phyloP scores from a whole-genome alignment of 148 eudicot genomes.

The Talinum fruticosum region DNA sequence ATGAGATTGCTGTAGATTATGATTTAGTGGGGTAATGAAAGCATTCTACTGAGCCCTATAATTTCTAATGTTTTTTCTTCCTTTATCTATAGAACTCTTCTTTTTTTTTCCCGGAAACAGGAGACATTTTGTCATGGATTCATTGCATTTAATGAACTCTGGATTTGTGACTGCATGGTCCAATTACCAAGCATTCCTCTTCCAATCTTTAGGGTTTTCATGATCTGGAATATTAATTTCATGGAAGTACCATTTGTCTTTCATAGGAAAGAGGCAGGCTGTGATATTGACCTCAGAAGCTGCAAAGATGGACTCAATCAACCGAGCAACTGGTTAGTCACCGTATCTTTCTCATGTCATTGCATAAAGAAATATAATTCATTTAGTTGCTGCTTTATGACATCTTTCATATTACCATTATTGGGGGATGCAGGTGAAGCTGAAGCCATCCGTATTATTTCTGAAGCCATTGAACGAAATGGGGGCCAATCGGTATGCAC shows the following conservation, averaged over 20 bases:
- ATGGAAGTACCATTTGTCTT: slow-evolving; percentile 1
- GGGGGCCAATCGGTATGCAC: slow-evolving; percentile 56
- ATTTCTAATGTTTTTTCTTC: too few species aligned
- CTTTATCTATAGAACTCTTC: too few species aligned
- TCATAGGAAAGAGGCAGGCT: slow-evolving; percentile 74
- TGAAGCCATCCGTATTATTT: slow-evolving; percentile 58
- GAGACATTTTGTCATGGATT: too few species aligned
- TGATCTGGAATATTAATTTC: neutral
- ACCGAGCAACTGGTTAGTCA: slow-evolving; percentile 69
- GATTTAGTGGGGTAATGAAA: too few species aligned
- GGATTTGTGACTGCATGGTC: too few species aligned
- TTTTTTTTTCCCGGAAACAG: too few species aligned
- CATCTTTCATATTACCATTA: neutral
- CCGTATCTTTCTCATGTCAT: neutral
- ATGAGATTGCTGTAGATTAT: too few species aligned
- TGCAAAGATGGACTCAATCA: slow-evolving; percentile 66
- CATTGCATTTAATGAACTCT: too few species aligned
- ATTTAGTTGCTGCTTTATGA: neutral
- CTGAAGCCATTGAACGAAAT: slow-evolving; percentile 42
- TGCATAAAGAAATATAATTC: neutral
- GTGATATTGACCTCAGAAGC: slow-evolving; percentile 85
- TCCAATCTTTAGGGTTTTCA: neutral
- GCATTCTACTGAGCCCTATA: too few species aligned
- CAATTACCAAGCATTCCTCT: neutral
- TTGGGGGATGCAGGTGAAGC: slow-evolving; percentile 65